Conservation (phyloP, 2,329 filamentous ascomycete genomes). For the Dactylellina sp. region DNA sequence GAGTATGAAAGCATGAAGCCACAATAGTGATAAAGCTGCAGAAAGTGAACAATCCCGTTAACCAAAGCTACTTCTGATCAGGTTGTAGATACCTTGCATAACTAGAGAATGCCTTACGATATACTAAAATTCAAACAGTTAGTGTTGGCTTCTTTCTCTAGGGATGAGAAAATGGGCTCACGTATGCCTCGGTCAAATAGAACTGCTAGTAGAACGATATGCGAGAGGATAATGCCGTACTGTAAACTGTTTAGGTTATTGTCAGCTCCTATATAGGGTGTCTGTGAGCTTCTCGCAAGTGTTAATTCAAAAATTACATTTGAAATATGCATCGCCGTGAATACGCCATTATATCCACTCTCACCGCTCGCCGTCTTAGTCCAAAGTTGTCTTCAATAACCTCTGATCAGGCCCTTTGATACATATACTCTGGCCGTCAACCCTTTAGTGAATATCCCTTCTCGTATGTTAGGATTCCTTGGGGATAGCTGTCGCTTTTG, state of each 20-base stretch:
- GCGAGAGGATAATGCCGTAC: conserved; percentile 32
- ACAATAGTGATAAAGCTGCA: conserved; percentile 37
- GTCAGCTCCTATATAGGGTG: too few relatives aligned
- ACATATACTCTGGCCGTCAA: too few relatives aligned
- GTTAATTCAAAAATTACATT: not conserved
- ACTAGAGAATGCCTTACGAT: conserved; percentile 25
- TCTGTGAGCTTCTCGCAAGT: not conserved
- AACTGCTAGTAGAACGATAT: conserved; percentile 29
- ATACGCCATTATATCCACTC: not conserved
- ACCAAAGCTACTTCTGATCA: not conserved
- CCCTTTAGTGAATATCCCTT: too few relatives aligned
- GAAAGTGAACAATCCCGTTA: not conserved
- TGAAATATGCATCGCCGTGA: not conserved
- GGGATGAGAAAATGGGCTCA: conserved; percentile 13
- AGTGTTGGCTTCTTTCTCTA: not conserved
- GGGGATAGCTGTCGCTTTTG: too few relatives aligned
- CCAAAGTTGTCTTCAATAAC: too few relatives aligned
- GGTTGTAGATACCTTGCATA: not conserved
- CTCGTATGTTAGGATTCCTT: too few relatives aligned
- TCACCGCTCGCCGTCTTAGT: too few relatives aligned
- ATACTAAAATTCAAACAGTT: conserved; percentile 23
- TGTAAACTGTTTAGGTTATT: conserved; percentile 24
- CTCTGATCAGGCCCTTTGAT: too few relatives aligned
- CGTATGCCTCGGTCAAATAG: conserved; percentile 35
- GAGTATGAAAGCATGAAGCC: conserved; percentile 29